Base-by-base conservation (phyloP, 352 stramenopile genomes). In the Globisporangium okanoganense region DNA sequence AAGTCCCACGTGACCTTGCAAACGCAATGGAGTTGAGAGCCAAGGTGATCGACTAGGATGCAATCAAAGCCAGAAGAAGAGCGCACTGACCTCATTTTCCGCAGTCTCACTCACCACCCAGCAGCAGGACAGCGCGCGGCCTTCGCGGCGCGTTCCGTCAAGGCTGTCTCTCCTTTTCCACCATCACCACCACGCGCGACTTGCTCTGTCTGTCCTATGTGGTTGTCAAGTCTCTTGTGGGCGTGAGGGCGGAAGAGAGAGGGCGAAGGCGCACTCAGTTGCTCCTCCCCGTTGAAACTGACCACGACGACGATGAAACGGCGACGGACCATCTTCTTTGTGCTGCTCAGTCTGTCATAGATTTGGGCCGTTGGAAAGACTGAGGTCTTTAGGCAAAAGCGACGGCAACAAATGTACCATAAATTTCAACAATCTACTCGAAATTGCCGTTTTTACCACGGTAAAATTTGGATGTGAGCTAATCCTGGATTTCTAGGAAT, bases 211-310 rank as follows among this genome's bases (percentile, higher is more conserved):
- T 47, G 40, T 18, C 38, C 13, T 18, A 3, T 47, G 18, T 12
- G 14, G 20, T n/a, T n/a, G n/a, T n/a, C n/a, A n/a, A n/a, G 40
- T 16, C 36, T 41, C 12, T 3, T n/a, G 36, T 18, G 0, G 29
- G 8, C 43, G 22, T 1, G 20, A 48, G 54, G 54, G 41, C 54
- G 54, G 54, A 60, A 60, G 54, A 51, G 18, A 45, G 40, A 45
- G 40, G 5, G 40, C 48, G 16, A 18, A 10, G 47, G 9, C 1
- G 20, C 13, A 16, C 16, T 27, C 18, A n/a, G 14, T 45, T 18
- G 40, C 18, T 47, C 36, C 27, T 45, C 36, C 54, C 29, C 22
- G 29, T 27, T 49, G 54, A 60, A 60, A 51, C 54, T 10, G 54
- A 35, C 29, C 4, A 27, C 29, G 54, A 43, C 29, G 29, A 55